Percentiles rank a stretch among this genome's conserved stretches.
Evolutionary conservation across 1,139 yeast species (phyloP).

Genomic region (Taiozyma sp.): DNA sequence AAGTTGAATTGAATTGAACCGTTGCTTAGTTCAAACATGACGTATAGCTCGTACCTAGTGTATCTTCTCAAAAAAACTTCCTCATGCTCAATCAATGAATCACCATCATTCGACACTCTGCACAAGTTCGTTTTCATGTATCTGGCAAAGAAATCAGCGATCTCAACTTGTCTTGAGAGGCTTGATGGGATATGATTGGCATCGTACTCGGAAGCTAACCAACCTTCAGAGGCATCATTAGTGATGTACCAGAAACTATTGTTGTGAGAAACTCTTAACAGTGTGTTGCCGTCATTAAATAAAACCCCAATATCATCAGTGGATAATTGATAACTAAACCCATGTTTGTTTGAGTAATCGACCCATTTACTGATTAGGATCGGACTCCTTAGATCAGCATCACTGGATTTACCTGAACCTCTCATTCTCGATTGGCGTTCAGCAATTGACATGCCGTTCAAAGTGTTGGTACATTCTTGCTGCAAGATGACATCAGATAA

Average conservation of each 20-base stretch:
- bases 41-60: conserved; percentile 70
- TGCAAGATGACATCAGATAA: conserved; percentile 34
- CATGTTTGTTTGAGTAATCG: conserved; percentile 93
- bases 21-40: conserved; percentile 90
- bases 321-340: conserved; percentile 88
- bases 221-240: conserved; percentile 58
- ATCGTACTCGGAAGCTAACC: conserved; percentile 66
- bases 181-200: conserved; percentile 51
- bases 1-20: conserved; percentile 93
- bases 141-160: conserved; percentile 77
- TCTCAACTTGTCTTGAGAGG: conserved; percentile 67
- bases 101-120: conserved; percentile 59
- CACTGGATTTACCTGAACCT: conserved; percentile 20
- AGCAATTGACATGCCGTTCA: conserved; percentile 36
- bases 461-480: conserved; percentile 37
- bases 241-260: conserved; percentile 56
- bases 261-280: conserved; percentile 61
- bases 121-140: conserved; percentile 80
- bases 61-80: conserved; percentile 76
- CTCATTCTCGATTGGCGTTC: conserved; percentile 38
- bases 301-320: conserved; percentile 91
- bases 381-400: conserved; percentile 45
- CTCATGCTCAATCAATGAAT: conserved; percentile 39
- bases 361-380: conserved; percentile 93
- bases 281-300: conserved; percentile 78